These are phyloP conservation scores for Alternaria brassicicola DNA, from an alignment of 2,329 filamentous ascomycete genomes.

Conservation along the genomic window DNA sequence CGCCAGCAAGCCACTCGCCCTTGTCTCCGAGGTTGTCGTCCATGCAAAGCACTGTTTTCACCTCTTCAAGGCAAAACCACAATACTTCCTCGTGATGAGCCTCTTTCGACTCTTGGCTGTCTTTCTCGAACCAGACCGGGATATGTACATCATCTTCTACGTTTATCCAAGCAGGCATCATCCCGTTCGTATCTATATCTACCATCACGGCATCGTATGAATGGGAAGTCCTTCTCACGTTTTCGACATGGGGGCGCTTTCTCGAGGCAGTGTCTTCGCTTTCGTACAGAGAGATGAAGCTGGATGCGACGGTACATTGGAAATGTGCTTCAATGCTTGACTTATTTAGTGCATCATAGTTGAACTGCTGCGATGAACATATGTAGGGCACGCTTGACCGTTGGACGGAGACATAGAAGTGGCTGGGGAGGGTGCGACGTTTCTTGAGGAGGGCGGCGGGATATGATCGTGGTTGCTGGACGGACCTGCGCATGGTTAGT, in stretches of 20 bases:
- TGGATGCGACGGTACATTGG: background rate
- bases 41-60: conserved; percentile 3
- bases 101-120: background rate
- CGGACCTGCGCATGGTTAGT: background rate
- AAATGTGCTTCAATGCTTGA: conserved; percentile 3
- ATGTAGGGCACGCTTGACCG: background rate
- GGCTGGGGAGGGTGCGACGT: background rate
- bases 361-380: background rate
- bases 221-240: background rate
- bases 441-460: background rate
- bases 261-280: conserved; percentile 1
- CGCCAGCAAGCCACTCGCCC: conserved; percentile 20
- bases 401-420: background rate
- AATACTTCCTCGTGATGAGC: conserved; percentile 1
- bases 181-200: background rate
- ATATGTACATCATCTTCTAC: background rate
- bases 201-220: background rate
- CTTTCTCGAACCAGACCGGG: conserved; percentile 10
- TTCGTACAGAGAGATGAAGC: conserved; percentile 8
- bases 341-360: background rate
- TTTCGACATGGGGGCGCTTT: background rate
- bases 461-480: background rate
- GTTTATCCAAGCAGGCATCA: background rate
- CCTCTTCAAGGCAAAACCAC: conserved; percentile 17
- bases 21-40: background rate